Evolutionary conservation across 2,329 filamentous ascomycete genomes (phyloP), one percentile per base, ranked within the genome.

Genomic region (Thermothelomyces thermophilus): DNA sequence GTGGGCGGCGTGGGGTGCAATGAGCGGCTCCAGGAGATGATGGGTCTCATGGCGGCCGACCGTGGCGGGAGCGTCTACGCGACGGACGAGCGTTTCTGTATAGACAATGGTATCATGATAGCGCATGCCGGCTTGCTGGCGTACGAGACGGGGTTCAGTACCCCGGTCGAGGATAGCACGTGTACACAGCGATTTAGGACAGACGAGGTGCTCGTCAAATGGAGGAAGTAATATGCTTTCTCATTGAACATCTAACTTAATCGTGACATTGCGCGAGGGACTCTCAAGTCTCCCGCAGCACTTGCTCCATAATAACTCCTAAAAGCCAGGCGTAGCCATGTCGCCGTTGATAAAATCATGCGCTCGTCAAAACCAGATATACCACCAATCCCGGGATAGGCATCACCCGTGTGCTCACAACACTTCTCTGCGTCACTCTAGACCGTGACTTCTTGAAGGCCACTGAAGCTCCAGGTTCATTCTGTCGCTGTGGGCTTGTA

Each of bases 81-180:
- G 20, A 97, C 91, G 0, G 93, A 98, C 66, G 93, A 98, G 73
- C 77, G 93, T 40, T 98, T 95, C 67, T 98, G 93, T 66, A 98
- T 98, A 60, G 93, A 98, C 69, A 98, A 98, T 62, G 93, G 93
- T 42, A 97, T 98, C 64, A 98, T 98, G 93, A 98, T 98, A 71
- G 93, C 93, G 1, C 91, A 98, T 67, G 93, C 93, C 2, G 93
- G 93, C 2, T 69, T 98, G 60, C 66, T 96, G 62, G 90, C 90
- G 1, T 93, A 86, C 65, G 76, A 83, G 66, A 90, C 83, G 14
- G 91, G 91, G 1, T 90, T 89, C 63, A 75, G 70, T 52, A 96
- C 90, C 1, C 71, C 77, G 7, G 66, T 97, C 41, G 82, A 84
- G 56, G 87, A 96, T 39, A 91, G 86, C 59, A 88, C 86, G 11